Base-by-base conservation (phyloP, 306 rosid genomes). In the Pueraria montana region DNA sequence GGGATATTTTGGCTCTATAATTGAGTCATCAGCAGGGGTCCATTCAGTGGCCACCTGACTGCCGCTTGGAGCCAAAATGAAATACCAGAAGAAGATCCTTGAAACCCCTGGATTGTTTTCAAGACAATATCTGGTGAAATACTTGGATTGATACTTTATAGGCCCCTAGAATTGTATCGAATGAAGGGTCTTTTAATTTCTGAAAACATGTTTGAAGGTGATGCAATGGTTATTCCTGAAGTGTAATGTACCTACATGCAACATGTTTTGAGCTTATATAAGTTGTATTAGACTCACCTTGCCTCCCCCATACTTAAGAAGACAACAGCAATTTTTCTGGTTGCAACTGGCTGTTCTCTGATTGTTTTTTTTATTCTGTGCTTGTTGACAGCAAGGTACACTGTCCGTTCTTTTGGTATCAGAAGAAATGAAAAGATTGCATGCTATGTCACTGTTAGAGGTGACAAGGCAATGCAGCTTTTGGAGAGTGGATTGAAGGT, bases 391-490 rank as follows among this genome's bases (percentile, higher is more conserved):
- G 98, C 98, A 0, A 85, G 97, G 82, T 94, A 92, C 89, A 94
- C 98, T 74, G 97, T 94, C 3, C 81, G 97, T 12, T 90, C 94
- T 16, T 94, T 91, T 17, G 97, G 94, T 14, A 94, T 94, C 42
- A 89, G 97, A 72, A 90, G 94, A 82, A 94, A 94, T 86, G 98
- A 94, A 61, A 94, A 94, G 91, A 94, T 94, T 82, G 97, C 96
- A 0, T 93, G 97, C 90, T 87, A 93, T 49, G 97, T 93, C 40
- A 93, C 97, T 62, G 95, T 89, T 16, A 88, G 95, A 83, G 95
- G 94, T 10, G 97, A 93, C 20, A 91, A 94, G 87, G 98, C 97
- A 6, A 92, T 92, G 92, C 95, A 92, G 79, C 97, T 92, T 17
- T 82, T 92, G 90, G 97, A 93, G 85, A 93, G 96, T 74, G 97